Conservation (phyloP, 164 flowering plant genomes). For the Sextonia rubra region DNA sequence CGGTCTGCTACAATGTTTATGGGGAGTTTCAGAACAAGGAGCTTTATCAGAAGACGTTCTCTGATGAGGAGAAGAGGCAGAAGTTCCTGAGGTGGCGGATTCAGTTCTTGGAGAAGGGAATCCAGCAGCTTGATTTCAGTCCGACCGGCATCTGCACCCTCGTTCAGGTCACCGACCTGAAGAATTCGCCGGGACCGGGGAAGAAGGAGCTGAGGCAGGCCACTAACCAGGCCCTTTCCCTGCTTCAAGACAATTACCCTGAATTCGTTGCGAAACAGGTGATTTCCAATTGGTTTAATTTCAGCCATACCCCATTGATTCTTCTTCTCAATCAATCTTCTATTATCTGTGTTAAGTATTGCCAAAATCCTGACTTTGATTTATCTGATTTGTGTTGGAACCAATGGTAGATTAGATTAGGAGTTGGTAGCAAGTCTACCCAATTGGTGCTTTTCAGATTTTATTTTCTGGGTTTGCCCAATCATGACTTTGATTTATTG, state of each 20-base stretch:
- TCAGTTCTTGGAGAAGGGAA: conserved; percentile 81
- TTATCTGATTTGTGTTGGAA: too few relatives aligned
- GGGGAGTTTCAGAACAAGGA: conserved; percentile 84
- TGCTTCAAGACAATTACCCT: conserved; percentile 91
- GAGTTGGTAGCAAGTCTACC: too few relatives aligned
- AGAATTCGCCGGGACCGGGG: conserved; percentile 68
- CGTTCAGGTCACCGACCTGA: conserved; percentile 80
- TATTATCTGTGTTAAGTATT: too few relatives aligned
- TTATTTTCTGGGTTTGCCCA: too few relatives aligned
- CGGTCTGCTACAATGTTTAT: conserved; percentile 82
- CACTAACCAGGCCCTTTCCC: conserved; percentile 57
- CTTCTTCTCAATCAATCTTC: too few relatives aligned
- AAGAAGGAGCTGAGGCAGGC: conserved; percentile 58
- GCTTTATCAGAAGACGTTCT: conserved; percentile 53
- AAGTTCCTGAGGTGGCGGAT: conserved; percentile 72
- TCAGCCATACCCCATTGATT: too few relatives aligned
- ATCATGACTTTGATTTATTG: too few relatives aligned
- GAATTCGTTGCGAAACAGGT: conserved; percentile 98
- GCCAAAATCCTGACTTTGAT: too few relatives aligned
- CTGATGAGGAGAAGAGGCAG: conserved; percentile 68
- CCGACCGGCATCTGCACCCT: conserved; percentile 61
- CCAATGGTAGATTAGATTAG: too few relatives aligned
- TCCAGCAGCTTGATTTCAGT: conserved; percentile 68
- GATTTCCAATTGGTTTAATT: too few relatives aligned
- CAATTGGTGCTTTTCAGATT: too few relatives aligned